Evolutionary conservation across 2,329 filamentous ascomycete genomes (phyloP), one percentile per base, ranked within the genome.

Genomic region (Penicillium sp.): DNA sequence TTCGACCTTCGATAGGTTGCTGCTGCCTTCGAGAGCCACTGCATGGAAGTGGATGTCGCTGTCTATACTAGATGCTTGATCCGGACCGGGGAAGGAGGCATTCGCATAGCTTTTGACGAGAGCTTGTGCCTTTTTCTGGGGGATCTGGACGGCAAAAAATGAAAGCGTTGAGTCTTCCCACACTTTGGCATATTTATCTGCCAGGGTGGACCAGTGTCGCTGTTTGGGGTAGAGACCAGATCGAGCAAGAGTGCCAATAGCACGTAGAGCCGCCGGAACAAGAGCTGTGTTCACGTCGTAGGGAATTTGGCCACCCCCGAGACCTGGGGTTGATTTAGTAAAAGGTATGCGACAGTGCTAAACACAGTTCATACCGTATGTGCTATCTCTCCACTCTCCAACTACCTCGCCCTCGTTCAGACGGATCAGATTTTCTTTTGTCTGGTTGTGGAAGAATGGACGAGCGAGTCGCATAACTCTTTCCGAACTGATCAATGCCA

Each of bases 241-340:
- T 1, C 68, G 67, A 2, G 82, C 73, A 1, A 88, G 71, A 0
- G 75, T 73, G 2, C 80, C 78, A 36, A 88, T 85, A 2, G 83
- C 79, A 10, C 81, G 77, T 0, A 88, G 75, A 2, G 82, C 84
- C 2, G 85, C 84, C 0, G 86, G 85, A 0, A 81, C 82, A 0
- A 88, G 73, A 1, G 83, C 85, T 0, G 82, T 82, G 61, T 88
- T 88, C 22, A 88, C 84, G 56, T 87, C 80, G 63, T 84, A 88
- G 0, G 85, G 84, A n/a, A 86, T 83, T 0, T 81, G 77, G 2
- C 83, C 85, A 32, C 83, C 83, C 1, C 82, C 85, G 13, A 88
- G 74, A 10, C 66, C 66, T 68, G 40, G 14, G 13, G 4, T 39
- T 40, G 45, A 50, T 22, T 16, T 32, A 8, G 13, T 45, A 16